phyloP scores from a whole-genome alignment of 2,329 filamentous ascomycete species.

The Neonectria faginata region DNA sequence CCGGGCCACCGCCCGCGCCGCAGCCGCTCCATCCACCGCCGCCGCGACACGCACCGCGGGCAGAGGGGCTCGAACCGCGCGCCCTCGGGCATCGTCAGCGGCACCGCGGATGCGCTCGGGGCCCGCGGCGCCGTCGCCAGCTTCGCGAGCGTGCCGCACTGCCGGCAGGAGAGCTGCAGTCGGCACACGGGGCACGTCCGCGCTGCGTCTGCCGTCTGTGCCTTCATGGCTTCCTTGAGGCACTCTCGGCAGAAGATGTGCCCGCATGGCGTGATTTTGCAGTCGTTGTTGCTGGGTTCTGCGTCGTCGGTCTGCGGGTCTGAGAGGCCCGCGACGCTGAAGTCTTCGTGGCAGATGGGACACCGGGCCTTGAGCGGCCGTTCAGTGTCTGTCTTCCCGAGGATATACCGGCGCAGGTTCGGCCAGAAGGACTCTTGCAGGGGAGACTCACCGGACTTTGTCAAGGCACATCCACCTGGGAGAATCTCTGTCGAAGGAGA shows the following conservation, averaged over 20 bases:
- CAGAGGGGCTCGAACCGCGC: constrained; percentile 12
- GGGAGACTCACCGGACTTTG: not conserved
- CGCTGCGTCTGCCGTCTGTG: not conserved
- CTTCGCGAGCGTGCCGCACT: constrained; percentile 12
- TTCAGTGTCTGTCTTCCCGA: not conserved
- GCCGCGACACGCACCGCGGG: constrained; percentile 25
- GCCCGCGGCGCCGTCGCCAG: not conserved
- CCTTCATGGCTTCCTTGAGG: not conserved
- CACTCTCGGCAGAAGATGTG: constrained; percentile 41
- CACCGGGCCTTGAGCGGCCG: constrained; percentile 18
- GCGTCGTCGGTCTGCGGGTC: not conserved
- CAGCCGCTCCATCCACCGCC: constrained; percentile 19
- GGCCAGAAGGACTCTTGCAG: constrained; percentile 12
- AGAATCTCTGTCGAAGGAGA: not conserved
- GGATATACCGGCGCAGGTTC: constrained; percentile 1
- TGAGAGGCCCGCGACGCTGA: constrained; percentile 26
- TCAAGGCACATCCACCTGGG: too few species aligned
- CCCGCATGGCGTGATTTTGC: constrained; percentile 36
- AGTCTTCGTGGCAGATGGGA: constrained; percentile 33
- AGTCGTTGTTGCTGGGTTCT: not conserved
- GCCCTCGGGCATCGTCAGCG: constrained; percentile 14
- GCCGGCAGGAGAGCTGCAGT: not conserved
- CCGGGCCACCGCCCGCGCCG: constrained; percentile 24
- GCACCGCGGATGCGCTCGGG: not conserved
- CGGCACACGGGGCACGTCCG: constrained; percentile 37